phyloP scores from a whole-genome alignment of 73 alveolate genomes.

The Paramecium sonneborni region DNA sequence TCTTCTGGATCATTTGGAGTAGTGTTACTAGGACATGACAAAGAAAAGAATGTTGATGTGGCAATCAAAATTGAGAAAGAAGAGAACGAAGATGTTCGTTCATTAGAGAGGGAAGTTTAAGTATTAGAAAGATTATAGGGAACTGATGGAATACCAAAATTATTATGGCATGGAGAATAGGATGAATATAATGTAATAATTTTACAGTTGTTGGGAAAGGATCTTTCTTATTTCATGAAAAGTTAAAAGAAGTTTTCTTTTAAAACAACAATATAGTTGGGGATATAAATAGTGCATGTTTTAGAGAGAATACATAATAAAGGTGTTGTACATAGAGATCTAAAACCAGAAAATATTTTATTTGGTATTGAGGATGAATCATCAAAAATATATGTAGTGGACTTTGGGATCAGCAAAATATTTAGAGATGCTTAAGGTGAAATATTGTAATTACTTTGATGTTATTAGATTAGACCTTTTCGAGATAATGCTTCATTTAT shows the following conservation, averaged over 20 bases:
- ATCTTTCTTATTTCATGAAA: constrained; percentile 61
- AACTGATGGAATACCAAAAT: constrained; percentile 46
- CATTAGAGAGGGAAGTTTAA: constrained; percentile 60
- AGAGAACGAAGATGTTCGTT: constrained; percentile 64
- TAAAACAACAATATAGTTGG: constrained; percentile 47
- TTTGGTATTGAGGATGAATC: constrained; percentile 60
- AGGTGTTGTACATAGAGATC: constrained; percentile 65
- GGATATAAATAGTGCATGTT: constrained; percentile 10
- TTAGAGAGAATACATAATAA: constrained; percentile 54
- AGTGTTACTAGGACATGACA: constrained; percentile 56
- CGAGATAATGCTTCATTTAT: constrained; percentile 26
- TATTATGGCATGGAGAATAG: constrained; percentile 62
- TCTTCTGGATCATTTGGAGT: constrained; percentile 95
- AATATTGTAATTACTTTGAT: not conserved
- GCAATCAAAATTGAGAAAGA: constrained; percentile 67
- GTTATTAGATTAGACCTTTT: not conserved
- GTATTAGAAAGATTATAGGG: constrained; percentile 35
- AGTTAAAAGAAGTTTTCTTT: constrained; percentile 43
- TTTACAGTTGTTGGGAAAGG: constrained; percentile 54
- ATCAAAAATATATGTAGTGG: constrained; percentile 55
- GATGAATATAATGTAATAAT: constrained; percentile 62
- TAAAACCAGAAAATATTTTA: constrained; percentile 63
- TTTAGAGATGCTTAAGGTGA: constrained; percentile 54
- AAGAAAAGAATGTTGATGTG: constrained; percentile 40
- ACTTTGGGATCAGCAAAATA: constrained; percentile 65